Evolutionary conservation across 2,329 filamentous ascomycete species (phyloP), one percentile per base, ranked within the genome.

Genomic region (Penicillium sp.): DNA sequence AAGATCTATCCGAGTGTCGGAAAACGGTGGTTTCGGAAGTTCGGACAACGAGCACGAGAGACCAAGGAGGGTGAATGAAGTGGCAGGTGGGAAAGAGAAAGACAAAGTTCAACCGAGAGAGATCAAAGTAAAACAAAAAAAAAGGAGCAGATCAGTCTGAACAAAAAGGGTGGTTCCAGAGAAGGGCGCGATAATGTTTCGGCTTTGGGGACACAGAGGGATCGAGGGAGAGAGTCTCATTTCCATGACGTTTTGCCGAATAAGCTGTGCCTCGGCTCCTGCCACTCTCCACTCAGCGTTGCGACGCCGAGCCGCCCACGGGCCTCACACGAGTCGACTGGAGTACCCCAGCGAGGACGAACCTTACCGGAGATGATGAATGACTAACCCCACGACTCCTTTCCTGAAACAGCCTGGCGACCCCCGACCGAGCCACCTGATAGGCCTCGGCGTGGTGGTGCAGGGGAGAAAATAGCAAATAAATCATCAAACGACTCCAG

Each of bases 231-330:
- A 52, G 44, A 50, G 55, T 48, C 52, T 55, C 53, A 55, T 61
- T 57, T 18, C 18, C 61, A 67, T 66, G 65, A 67, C 65, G 65
- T 66, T 59, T 66, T 66, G 50, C 64, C 64, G 63, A 66, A 56
- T 48, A 7, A 32, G 38, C 45, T 64, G 56, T 60, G 59, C 65
- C 65, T 67, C 65, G 65, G 65, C 56, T 65, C 55, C 48, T 49
- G 39, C 43, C 34, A 37, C 47, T 48, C 50, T 52, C 49, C 50
- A 50, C 50, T 47, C 43, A 37, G 11, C 24, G 29, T 25, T 25
- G 18, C 28, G 25, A 49, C 51, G 54, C 56, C 49, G 49, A 51
- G 39, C 43, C 38, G 54, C 47, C 27, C 29, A 25, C n/a, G 11
- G 39, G 13, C 4, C 26, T 11, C 5, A 28, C n/a, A 27, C 13